Base-by-base conservation (phyloP, 805 yeast genomes). In the Maudiozyma turicensis region DNA sequence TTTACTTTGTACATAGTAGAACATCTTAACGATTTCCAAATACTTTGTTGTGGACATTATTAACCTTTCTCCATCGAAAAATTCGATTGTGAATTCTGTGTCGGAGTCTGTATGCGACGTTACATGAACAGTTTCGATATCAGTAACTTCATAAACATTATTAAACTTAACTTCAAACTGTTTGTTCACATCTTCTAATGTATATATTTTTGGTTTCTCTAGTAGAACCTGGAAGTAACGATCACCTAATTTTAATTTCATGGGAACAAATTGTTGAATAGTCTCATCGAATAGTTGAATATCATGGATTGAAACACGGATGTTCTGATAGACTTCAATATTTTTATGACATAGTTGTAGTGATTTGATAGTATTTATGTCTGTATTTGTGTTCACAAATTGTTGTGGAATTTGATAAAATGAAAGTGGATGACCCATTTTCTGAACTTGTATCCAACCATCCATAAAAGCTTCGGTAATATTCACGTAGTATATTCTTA, bases 181-280 rank as follows among this genome's bases (percentile, higher is more conserved):
- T 4, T 56, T 65, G 34, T 62, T 49, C 4, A 37, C 11, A 8
- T 44, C 61, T 7, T 59, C 57, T 14, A 70, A 39, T 48, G 71
- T 72, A 14, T 70, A 43, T 13, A 68, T 55, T 45, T 63, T 64
- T 1, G 78, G 75, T 30, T 69, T 69, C 6, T 67, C 71, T 35
- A 72, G 67, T 8, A 69, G 56, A 6, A 84, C 61, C 58, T 83
- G 89, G 31, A 86, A 54, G 65, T 72, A 80, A 54, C 77, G 77
- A 48, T 81, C 74, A 5, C 95, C 95, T 47, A 86, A 72, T 53
- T 77, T 80, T 48, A 86, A 51, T 0, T 76, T 72, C 1, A 82
- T 82, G 0, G 86, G 82, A 28, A 73, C 67, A 56, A 76, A 80
- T 35, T 75, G 65, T 8, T 73, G 72, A 14, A 67, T 66, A 1